Evolutionary conservation across 306 rosid genomes (phyloP), one percentile per base, ranked within the genome.

Genomic region (Cucurbita moschata): DNA sequence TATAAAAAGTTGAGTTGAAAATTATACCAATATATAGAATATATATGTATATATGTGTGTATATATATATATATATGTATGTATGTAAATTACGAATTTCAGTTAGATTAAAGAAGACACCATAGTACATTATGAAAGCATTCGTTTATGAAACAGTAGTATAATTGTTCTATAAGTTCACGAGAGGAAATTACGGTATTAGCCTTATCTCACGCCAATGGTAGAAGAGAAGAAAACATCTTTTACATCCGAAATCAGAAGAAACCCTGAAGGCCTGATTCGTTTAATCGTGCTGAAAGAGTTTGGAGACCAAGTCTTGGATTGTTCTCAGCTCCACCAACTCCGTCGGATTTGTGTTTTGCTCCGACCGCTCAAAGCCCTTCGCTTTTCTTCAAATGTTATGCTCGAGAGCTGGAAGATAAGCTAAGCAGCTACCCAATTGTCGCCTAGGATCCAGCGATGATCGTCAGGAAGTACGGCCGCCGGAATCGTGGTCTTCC

Each of bases 391-490:
- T 72, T 53, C 63, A 5, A 23, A 72, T 72, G 60, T 72, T 38
- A 26, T 16, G 63, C 50, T 53, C 75, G 8, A 38, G 15, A 30
- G 58, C 42, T n/a, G 14, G 51, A 72, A 72, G 30, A 56, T 37
- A 37, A n/a, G 62, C 35, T 35, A 8, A 10, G 35, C 10, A 52
- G n/a, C 50, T 49, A 16, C 30, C 60, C 53, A 15, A 71, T 55
- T 52, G 76, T 42, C 42, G 35, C 9, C 66, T 58, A 55, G 56
- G 68, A 54, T 44, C 68, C 79, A 15, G 86, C 81, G 54, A 91
- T 94, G 99, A 91, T 91, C 60, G 96, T 91, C 63, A 84, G 99
- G 46, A 94, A 95, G 1, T 94, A 94, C 91, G 92, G 95, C 51
- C 99, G 99, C 49, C 96, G 99, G 73, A 90, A 75, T 59, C 76